Conservation (phyloP, 1,139 yeast species). For the Scheffersomyces titani region DNA sequence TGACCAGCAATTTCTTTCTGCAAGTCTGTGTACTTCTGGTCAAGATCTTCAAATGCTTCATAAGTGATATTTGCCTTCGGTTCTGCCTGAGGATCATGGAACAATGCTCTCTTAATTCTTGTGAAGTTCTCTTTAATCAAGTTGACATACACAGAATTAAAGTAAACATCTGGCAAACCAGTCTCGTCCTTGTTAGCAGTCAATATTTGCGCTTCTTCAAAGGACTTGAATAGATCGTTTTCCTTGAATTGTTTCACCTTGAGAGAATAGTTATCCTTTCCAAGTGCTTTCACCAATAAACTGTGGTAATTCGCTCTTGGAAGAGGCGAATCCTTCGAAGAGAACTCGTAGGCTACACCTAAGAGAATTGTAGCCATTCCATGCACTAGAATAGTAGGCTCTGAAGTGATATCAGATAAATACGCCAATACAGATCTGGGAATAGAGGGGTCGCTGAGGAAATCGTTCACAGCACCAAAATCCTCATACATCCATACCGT, state of each 20-base stretch:
- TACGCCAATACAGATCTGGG: slow-evolving; percentile 69
- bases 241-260: slow-evolving; percentile 75
- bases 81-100: slow-evolving; percentile 71
- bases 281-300: slow-evolving; percentile 67
- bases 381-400: slow-evolving; percentile 62
- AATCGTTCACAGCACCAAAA: slow-evolving; percentile 70
- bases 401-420: slow-evolving; percentile 61
- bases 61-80: slow-evolving; percentile 69
- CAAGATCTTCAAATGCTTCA: slow-evolving; percentile 69
- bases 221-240: slow-evolving; percentile 53
- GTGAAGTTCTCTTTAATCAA: slow-evolving; percentile 70
- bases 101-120: slow-evolving; percentile 69
- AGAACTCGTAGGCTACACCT: slow-evolving; percentile 83
- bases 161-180: slow-evolving; percentile 84
- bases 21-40: slow-evolving; percentile 34
- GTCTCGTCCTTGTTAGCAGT: slow-evolving; percentile 58
- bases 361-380: slow-evolving; percentile 74
- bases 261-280: slow-evolving; percentile 76
- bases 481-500: slow-evolving; percentile 82
- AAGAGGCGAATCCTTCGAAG: slow-evolving; percentile 69
- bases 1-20: slow-evolving; percentile 26
- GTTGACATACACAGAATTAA: slow-evolving; percentile 63
- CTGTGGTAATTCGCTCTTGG: slow-evolving; percentile 64
- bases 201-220: slow-evolving; percentile 42
- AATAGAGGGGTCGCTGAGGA: slow-evolving; percentile 66